phyloP scores from a whole-genome alignment of 1,139 yeast genomes.

The Lodderomyces elongisporus region DNA sequence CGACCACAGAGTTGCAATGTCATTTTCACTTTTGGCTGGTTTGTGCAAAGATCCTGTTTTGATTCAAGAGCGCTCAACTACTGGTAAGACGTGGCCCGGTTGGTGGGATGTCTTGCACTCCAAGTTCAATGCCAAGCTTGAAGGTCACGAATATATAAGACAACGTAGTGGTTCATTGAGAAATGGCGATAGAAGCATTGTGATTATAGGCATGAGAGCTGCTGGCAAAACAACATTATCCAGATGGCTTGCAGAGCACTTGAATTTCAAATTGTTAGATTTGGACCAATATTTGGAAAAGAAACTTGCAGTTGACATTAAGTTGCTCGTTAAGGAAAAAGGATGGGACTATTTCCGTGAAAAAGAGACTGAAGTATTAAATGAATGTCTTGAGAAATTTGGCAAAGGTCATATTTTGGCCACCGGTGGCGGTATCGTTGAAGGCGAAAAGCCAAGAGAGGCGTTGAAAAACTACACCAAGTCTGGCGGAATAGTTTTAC shows the following conservation, averaged over 20 bases:
- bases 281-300: conserved; percentile 70
- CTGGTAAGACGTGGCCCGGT: conserved; percentile 99
- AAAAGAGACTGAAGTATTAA: conserved; percentile 57
- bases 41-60: conserved; percentile 53
- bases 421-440: conserved; percentile 97
- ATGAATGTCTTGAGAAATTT: conserved; percentile 43
- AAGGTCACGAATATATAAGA: conserved; percentile 56
- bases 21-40: conserved; percentile 80
- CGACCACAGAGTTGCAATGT: conserved; percentile 98
- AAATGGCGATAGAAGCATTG: conserved; percentile 51
- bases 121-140: conserved; percentile 56
- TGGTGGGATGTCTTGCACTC: conserved; percentile 96
- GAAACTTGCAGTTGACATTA: conserved; percentile 51
- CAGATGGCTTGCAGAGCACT: conserved; percentile 66
- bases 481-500: conserved; percentile 74
- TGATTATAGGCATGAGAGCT: conserved; percentile 96
- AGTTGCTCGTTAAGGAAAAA: conserved; percentile 56
- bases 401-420: conserved; percentile 68
- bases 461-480: conserved; percentile 50
- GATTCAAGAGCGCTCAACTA: conserved; percentile 83
- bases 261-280: conserved; percentile 74
- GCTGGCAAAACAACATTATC: conserved; percentile 93
- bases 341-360: conserved; percentile 89
- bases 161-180: conserved; percentile 11
- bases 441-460: conserved; percentile 62